Base-by-base conservation (phyloP, 1,139 yeast genomes). In the Pichia sp. region DNA sequence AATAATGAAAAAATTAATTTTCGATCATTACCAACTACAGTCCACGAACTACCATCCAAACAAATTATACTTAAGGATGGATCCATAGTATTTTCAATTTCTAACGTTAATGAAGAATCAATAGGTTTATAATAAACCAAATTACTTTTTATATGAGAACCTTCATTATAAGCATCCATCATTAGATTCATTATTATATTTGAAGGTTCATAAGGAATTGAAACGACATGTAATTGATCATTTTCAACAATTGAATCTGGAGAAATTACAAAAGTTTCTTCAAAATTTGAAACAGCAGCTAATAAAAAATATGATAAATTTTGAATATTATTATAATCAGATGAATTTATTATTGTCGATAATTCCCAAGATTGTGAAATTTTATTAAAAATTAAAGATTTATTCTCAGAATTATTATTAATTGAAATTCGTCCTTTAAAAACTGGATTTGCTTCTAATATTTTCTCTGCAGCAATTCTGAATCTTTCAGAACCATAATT, bases 181-280 rank as follows among this genome's bases (percentile, higher is more conserved):
- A 87, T 77, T 20, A 84, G 67, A 10, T 71, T 70, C 70, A 80
- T 65, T 22, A 86, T 70, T 22, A 64, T 62, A 1, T 55, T 55
- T 3, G 66, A 35, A 3, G 48, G 56, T 9, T 72, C 60, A 25
- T 76, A 64, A 0, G 68, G 71, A 51, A 86, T 76, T 4, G 76
- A 71, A 1, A 89, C 65, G 38, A 82, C 51, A 57, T 79, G 79
- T 8, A 87, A 63, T 35, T 68, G 65, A 16, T 69, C 60, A n/a
- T 73, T 66, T 2, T 72, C 64, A 3, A 83, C 70, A 35, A 71
- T 58, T 1, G 95, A 84, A 2, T 61, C 48, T 0, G 97, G 97
- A 42, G 94, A 87, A 20, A 90, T 85, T 36, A 65, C 67, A 59
- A 87, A 89, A 0, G 71, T 71, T 3, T 78, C 74, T 60, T 89